Percentiles rank a stretch among this genome's conserved stretches.
Evolutionary conservation across 1,284 basidiomycete genomes (phyloP).

Genomic region (Tetrapyrgos nigripes): DNA sequence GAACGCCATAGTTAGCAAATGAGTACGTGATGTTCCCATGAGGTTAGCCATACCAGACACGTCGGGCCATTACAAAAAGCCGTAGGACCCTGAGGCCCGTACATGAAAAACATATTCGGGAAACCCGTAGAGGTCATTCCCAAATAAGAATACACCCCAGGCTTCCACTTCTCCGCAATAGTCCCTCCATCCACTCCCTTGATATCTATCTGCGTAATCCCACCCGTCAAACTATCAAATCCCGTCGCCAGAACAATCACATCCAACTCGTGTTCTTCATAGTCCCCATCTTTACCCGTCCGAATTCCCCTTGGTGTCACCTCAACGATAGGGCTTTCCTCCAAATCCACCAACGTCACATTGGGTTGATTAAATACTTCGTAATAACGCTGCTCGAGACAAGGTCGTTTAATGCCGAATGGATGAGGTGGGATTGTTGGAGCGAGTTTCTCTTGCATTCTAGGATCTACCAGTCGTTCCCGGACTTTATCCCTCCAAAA

Average conservation of each 20-base stretch:
- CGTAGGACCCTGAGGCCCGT: constrained; percentile 30
- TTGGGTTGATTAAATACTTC: constrained; percentile 30
- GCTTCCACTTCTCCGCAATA: constrained; percentile 27
- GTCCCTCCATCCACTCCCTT: constrained; percentile 19
- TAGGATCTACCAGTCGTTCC: constrained; percentile 22
- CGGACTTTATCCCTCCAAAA: constrained; percentile 33
- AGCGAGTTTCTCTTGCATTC: constrained; percentile 28
- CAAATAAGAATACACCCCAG: constrained; percentile 25
- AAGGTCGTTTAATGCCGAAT: constrained; percentile 27
- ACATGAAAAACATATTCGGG: constrained; percentile 32
- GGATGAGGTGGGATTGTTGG: constrained; percentile 24
- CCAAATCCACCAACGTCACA: constrained; percentile 27
- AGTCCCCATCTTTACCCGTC: constrained; percentile 19
- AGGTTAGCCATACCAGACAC: constrained; percentile 27
- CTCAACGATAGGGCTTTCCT: constrained; percentile 25
- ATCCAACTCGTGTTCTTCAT: constrained; percentile 27
- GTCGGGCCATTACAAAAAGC: constrained; percentile 29
- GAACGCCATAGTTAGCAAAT: neutral
- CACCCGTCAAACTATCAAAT: constrained; percentile 29
- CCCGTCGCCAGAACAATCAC: constrained; percentile 28
- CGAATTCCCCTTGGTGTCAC: constrained; percentile 22
- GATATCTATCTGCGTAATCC: constrained; percentile 29
- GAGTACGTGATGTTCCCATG: too few species aligned
- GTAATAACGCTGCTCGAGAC: constrained; percentile 27
- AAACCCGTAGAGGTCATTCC: constrained; percentile 21